Base-by-base conservation (phyloP, 805 yeast species). In the Starmerella geochares region DNA sequence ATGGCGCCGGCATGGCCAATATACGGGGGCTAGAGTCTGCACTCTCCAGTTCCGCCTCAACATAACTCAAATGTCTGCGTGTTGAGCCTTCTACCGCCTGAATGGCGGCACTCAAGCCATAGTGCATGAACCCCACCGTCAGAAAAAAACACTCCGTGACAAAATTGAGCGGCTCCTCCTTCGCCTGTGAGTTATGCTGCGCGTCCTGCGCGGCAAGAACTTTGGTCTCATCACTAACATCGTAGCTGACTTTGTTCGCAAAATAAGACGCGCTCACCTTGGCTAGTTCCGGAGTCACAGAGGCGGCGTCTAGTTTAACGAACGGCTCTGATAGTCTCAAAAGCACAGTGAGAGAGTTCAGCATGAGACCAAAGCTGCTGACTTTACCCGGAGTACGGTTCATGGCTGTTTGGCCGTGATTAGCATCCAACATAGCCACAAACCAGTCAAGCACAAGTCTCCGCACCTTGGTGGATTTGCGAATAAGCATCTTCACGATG, bases 71-170 rank as follows among this genome's bases (percentile, higher is more conserved):
- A 70, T 21, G 77, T 27, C 71, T 70, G 54, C 71, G 71, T 28
- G 80, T 60, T 51, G 81, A 41, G 16, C 54, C 77, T 39, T 76
- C 79, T 52, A 78, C 77, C 41, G 70, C 71, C 40, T 78, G 72
- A 50, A 75, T 66, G 0, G 83, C 67, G 45, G 96, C 97, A 21
- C 94, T 94, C 37, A 86, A 69, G 38, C 97, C 98, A 67, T 83
- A 92, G 57, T 90, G 88, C 44, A 86, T 66, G 63, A 82, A 87
- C 0, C 94, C 79, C 46, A 83, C 70, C 5, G 88, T 78, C 49
- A 92, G 64, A 60, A 74, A 92, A 65, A 87, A 92, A 60, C 94
- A 82, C 57, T 90, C 92, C 8, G 95, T 80, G n/a, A 92, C 86
- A 63, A 92, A 92, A 60, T 92, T 90, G 59, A 76, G 77, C 58